These are phyloP conservation scores for Tinospora cordifolia DNA, from an alignment of 164 flowering plant genomes.

Conservation along the genomic window DNA sequence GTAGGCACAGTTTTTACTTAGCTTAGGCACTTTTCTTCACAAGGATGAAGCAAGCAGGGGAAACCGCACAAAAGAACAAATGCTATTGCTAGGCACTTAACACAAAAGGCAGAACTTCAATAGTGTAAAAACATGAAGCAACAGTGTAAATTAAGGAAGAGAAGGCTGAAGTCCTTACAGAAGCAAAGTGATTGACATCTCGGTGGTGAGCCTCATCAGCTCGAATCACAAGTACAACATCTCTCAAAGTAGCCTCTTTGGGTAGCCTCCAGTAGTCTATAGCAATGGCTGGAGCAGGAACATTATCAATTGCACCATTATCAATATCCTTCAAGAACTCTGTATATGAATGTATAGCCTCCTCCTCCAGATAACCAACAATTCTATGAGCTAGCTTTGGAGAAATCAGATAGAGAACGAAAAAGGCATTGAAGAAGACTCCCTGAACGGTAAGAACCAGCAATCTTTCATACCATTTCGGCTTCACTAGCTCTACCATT, in stretches of 20 bases:
- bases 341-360: slow-evolving; percentile 82
- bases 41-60: no score
- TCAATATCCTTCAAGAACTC: slow-evolving; percentile 67
- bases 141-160: not conserved
- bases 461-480: slow-evolving; percentile 73
- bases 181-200: slow-evolving; percentile 87
- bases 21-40: no score
- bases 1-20: no score
- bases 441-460: slow-evolving; percentile 73
- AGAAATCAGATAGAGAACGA: slow-evolving; percentile 57
- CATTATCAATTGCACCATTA: slow-evolving; percentile 56
- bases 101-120: not conserved
- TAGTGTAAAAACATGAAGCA: not conserved
- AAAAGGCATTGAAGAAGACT: slow-evolving; percentile 72
- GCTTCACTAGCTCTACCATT: slow-evolving; percentile 77
- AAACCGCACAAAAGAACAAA: no score
- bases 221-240: slow-evolving; percentile 66
- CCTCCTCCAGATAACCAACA: slow-evolving; percentile 85
- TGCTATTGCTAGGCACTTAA: not conserved
- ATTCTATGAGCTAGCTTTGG: slow-evolving; percentile 77
- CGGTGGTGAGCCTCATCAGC: slow-evolving; percentile 95
- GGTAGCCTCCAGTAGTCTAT: slow-evolving; percentile 88
- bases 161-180: slow-evolving; percentile 38
- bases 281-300: slow-evolving; percentile 83
- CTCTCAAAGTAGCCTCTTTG: slow-evolving; percentile 64